Evolutionary conservation across 768 basidiomycete genomes (phyloP).

Genomic region (Boletus sp.): DNA sequence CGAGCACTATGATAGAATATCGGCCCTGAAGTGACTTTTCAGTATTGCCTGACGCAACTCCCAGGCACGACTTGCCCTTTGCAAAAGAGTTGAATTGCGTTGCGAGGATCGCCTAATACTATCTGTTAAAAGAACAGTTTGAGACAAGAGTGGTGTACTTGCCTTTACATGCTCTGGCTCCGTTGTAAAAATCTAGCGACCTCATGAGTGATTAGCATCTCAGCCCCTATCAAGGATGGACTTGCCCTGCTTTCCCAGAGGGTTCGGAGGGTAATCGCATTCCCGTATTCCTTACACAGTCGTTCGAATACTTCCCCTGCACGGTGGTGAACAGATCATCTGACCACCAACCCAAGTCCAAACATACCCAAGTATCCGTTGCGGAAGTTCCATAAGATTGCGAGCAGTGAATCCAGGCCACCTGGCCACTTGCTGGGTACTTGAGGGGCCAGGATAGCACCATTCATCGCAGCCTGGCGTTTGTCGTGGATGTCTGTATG

Average conservation of each 20-base stretch:
- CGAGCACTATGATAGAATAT: constrained; percentile 7
- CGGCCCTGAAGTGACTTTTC: constrained; percentile 17
- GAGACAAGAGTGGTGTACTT: neutral
- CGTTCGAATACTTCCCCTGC: constrained; percentile 30
- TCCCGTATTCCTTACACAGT: constrained; percentile 26
- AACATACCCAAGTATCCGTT: constrained; percentile 30
- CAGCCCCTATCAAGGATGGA: constrained; percentile 2
- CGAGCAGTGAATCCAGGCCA: constrained; percentile 33
- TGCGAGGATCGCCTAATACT: constrained; percentile 38
- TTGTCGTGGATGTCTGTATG: constrained; percentile 12
- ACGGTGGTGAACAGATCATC: neutral
- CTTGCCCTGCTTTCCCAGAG: constrained; percentile 41
- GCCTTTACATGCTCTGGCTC: constrained; percentile 50
- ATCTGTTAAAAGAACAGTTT: neutral
- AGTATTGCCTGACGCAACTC: constrained; percentile 17
- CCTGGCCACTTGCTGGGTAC: constrained; percentile 36
- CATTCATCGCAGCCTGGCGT: constrained; percentile 14
- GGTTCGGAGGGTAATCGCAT: constrained; percentile 31
- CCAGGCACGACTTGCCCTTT: constrained; percentile 31
- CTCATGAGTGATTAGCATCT: neutral
- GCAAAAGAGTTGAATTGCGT: constrained; percentile 43
- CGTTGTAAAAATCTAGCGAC: constrained; percentile 38
- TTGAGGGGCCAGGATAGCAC: constrained; percentile 33
- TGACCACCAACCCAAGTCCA: neutral
- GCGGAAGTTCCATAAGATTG: constrained; percentile 21